phyloP scores from a whole-genome alignment of 1,284 basidiomycete species.

The Meripilus lineatus region DNA sequence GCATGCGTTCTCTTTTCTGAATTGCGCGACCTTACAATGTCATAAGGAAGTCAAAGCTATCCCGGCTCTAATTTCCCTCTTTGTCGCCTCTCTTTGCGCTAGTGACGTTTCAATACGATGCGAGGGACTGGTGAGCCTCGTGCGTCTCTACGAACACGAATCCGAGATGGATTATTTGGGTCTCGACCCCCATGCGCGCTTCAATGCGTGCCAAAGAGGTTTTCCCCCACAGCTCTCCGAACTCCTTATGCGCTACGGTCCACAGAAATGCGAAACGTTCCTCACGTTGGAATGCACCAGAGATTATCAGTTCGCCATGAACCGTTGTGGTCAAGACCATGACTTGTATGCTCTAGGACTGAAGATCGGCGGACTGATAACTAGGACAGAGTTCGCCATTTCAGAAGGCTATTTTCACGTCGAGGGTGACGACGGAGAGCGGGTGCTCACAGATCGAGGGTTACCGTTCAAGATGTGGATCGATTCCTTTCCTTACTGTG shows the following conservation, averaged over 20 bases:
- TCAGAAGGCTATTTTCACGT: constrained; percentile 47
- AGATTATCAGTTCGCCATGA: constrained; percentile 51
- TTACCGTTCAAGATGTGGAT: constrained; percentile 54
- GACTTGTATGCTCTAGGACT: constrained; percentile 49
- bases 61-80: constrained; percentile 39
- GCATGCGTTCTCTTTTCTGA: constrained; percentile 46
- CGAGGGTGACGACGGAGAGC: constrained; percentile 38
- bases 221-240: constrained; percentile 43
- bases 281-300: constrained; percentile 32
- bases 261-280: constrained; percentile 39
- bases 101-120: constrained; percentile 33
- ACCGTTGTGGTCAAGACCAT: constrained; percentile 37
- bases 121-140: constrained; percentile 21
- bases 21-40: constrained; percentile 38
- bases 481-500: constrained; percentile 51
- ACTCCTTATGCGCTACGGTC: constrained; percentile 44
- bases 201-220: constrained; percentile 32
- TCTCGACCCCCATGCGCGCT: constrained; percentile 40
- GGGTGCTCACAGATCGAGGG: constrained; percentile 37
- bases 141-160: constrained; percentile 41
- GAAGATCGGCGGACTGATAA: constrained; percentile 42
- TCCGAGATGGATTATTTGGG: constrained; percentile 38
- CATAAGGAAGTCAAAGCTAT: constrained; percentile 37
- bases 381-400: constrained; percentile 55
- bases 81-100: constrained; percentile 51